Percentiles rank a stretch among this genome's conserved stretches.
Evolutionary conservation across 345 rosid species (phyloP).

Genomic region (Carallia brachiata): DNA sequence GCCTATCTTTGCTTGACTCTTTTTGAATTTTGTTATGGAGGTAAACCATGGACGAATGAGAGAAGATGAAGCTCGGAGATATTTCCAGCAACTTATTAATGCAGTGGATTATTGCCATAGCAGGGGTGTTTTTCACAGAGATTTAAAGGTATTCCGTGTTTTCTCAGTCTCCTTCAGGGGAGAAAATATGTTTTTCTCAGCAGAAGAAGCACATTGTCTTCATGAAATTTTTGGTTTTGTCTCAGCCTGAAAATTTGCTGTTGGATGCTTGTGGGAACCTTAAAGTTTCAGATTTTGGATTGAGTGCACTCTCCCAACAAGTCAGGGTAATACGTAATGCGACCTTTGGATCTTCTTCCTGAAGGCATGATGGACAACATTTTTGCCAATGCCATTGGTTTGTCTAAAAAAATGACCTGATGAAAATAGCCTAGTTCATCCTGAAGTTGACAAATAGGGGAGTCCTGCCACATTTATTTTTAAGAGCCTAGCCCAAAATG

Average conservation of each 20-base stretch:
- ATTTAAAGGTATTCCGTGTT: constrained; percentile 61
- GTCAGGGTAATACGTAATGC: constrained; percentile 63
- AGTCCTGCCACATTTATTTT: background rate
- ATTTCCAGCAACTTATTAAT: constrained; percentile 95
- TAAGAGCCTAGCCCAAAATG: background rate
- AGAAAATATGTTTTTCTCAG: constrained; percentile 2
- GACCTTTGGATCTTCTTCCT: background rate
- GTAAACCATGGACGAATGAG: constrained; percentile 90
- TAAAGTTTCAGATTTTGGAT: constrained; percentile 95
- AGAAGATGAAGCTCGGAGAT: constrained; percentile 84
- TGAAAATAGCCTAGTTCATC: background rate
- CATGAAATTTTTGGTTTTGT: constrained; percentile 6
- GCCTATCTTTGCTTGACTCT: background rate
- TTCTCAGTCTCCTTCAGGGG: background rate
- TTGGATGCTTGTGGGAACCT: constrained; percentile 34
- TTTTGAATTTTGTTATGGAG: constrained; percentile 36
- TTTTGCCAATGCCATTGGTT: background rate
- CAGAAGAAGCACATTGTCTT: constrained; percentile 6
- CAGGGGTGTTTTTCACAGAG: constrained; percentile 97
- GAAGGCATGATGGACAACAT: background rate
- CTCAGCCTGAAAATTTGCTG: background rate
- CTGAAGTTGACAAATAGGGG: background rate
- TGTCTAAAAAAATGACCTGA: background rate
- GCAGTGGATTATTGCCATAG: constrained; percentile 97
- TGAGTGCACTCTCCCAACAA: constrained; percentile 95